Base-by-base conservation (phyloP, 768 basidiomycete genomes). In the Kwoniella heveanensis region DNA sequence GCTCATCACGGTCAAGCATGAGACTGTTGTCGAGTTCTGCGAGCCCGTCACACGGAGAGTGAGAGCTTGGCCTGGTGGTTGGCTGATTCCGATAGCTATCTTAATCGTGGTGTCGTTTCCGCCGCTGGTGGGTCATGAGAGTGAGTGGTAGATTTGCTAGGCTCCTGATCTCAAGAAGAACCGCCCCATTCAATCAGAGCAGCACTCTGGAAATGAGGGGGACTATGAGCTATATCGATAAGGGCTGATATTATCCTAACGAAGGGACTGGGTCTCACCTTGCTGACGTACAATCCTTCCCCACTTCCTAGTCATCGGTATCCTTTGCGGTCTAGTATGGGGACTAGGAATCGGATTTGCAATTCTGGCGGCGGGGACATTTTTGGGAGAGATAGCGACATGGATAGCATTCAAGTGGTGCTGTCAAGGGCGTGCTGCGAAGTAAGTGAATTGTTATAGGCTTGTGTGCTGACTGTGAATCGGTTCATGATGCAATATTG, bases 391-490 rank as follows among this genome's bases (percentile, higher is more conserved):
- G 47, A 62, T 78, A 26, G 69, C 69, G 1, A 70, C 70, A 4
- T 78, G 77, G 77, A 68, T 74, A 49, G 72, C 71, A 7, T 78
- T 78, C 72, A 74, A 76, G 37, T 69, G 71, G 63, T 72, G 66
- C 54, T 77, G 75, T 62, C 70, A 70, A 10, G 70, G 60, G n/a
- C 60, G 75, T 37, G 77, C 77, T n/a, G 67, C 59, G 22, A 76
- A 78, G 69, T 73, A 46, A 64, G 68, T 66, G 32, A 19, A 10
- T 17, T 10, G 39, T 17, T 44, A 3, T 17, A 10, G 39, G 39
- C 6, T 53, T 17, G 19, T 12, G 26, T 21, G 3, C 15, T 32
- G 44, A 48, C n/a, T n/a, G n/a, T n/a, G n/a, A n/a, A n/a, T n/a
- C n/a, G n/a, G n/a, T n/a, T n/a, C 30, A 26, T 1, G 0, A 10